Base-by-base conservation (phyloP, 805 yeast genomes). In the Martiniozyma abietophila region DNA sequence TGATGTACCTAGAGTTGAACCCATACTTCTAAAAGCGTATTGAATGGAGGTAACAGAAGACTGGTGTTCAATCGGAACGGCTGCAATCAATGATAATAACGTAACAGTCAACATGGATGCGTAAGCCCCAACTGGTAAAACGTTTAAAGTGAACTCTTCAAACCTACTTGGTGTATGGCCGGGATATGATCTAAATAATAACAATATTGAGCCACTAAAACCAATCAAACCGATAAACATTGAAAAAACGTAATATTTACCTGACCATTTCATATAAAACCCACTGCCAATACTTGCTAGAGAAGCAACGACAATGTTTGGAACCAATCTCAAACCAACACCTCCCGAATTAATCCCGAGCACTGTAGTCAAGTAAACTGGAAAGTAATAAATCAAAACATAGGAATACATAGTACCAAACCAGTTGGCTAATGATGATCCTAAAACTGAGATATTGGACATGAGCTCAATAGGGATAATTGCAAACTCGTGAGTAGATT, bases 41-140 rank as follows among this genome's bases (percentile, higher is more conserved):
- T 74, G 79, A 40, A 76, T 71, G 4, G 82, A 72, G 0, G 82
- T 76, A 1, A 79, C 73, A 18, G 80, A 64, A 2, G 82, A 79
- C 50, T 79, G 88, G 44, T 65, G 69, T 37, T 75, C 71, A 25
- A 64, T 54, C 2, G 85, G 84, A 8, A 76, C 86, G 2, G 85
- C 75, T 2, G 86, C 80, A 42, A 80, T 77, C 59, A 78, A 66
- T 1, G 85, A 73, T 16, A 79, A 54, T 29, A 80, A 59, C 0
- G 84, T 76, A 9, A 77, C 73, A 0, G 86, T 79, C 43, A 80
- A 63, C 54, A 77, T 62, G 3, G 71, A 64, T 1, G 82, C 58
- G 42, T 68, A 69, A 1, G 80, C 77, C 37, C 70, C 48, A 2
- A 78, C 74, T 3, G 80, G 74, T 3, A 71, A 54, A 4, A 69